These are phyloP conservation scores for Cercospora citrullina DNA, from an alignment of 2,329 filamentous ascomycete genomes.

Conservation along the genomic window DNA sequence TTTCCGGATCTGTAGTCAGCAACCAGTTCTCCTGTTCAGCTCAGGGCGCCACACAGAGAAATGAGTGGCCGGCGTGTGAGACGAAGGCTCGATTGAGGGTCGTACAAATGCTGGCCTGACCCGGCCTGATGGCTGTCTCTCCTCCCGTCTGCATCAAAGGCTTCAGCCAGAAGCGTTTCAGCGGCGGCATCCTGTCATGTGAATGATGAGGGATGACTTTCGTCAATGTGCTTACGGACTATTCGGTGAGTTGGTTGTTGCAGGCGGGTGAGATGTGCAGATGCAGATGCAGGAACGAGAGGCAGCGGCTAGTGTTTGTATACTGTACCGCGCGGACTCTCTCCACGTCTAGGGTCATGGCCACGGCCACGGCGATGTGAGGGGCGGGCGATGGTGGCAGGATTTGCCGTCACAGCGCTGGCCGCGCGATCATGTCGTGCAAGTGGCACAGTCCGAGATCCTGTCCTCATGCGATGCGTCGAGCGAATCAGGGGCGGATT, in stretches of 20 bases:
- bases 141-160: slow-evolving; percentile 1
- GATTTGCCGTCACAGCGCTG: not conserved
- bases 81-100: slow-evolving; percentile 3
- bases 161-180: not conserved
- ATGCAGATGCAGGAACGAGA: not conserved
- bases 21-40: not conserved
- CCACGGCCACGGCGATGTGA: not conserved
- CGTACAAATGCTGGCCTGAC: not conserved
- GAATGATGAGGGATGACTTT: not conserved
- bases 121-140: slow-evolving; percentile 2
- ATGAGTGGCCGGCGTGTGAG: slow-evolving; percentile 2
- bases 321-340: not conserved
- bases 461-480: not conserved
- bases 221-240: not conserved
- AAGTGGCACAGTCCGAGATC: not conserved
- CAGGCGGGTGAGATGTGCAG: not conserved
- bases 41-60: not conserved
- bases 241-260: not conserved
- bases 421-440: slow-evolving; percentile 1
- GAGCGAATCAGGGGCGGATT: slow-evolving; percentile 2
- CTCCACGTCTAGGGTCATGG: not conserved
- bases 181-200: not conserved
- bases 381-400: not conserved
- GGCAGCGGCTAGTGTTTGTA: not conserved
- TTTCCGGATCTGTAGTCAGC: not conserved